phyloP scores from a whole-genome alignment of 1,284 basidiomycete genomes.

The Erythrobasidium hasegawianum region DNA sequence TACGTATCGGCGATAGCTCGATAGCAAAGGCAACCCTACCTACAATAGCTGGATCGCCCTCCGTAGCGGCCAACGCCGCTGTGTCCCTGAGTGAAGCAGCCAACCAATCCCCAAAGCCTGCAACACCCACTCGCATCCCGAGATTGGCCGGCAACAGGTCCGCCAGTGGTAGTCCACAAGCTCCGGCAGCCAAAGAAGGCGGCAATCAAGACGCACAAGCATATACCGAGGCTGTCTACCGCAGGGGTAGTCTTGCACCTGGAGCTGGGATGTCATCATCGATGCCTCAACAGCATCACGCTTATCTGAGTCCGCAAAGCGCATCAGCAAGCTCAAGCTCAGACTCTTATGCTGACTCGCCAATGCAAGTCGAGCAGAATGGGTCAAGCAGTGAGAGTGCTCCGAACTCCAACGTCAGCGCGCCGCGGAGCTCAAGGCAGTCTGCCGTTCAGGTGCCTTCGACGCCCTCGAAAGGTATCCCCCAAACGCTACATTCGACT shows the following conservation, averaged over 20 bases:
- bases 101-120: conserved; percentile 1
- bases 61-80: conserved; percentile 55
- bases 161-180: conserved; percentile 15
- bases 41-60: conserved; percentile 84
- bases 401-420: background rate
- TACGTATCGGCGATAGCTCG: conserved; percentile 39
- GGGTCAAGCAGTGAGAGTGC: background rate
- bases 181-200: background rate
- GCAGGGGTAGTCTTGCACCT: conserved; percentile 12
- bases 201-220: background rate
- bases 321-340: conserved; percentile 6
- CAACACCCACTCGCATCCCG: conserved; percentile 37
- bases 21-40: conserved; percentile 56
- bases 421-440: background rate
- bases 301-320: conserved; percentile 10
- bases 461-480: background rate
- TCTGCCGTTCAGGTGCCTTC: background rate
- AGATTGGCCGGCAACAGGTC: conserved; percentile 18
- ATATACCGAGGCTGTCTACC: conserved; percentile 4
- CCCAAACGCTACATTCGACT: background rate
- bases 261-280: conserved; percentile 26
- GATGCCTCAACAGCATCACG: conserved; percentile 11
- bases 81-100: background rate
- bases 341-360: conserved; percentile 9
- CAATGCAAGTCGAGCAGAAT: background rate